Base-by-base conservation (phyloP, 108 stramenopile genomes). In the Cafeteria roenbergensis region DNA sequence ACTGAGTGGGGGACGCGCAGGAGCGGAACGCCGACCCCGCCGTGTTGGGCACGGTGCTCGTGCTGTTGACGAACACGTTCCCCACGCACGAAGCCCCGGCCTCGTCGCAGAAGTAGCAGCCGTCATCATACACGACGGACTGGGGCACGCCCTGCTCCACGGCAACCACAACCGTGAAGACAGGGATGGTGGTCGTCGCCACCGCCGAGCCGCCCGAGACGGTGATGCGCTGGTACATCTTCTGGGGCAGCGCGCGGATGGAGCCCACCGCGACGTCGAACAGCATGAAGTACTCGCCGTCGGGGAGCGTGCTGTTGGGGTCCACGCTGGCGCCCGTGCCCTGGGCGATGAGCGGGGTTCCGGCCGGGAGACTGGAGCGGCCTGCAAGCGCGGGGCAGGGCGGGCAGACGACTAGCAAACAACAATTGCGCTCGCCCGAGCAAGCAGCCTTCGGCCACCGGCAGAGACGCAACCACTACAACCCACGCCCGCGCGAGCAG, bases 91-190 rank as follows among this genome's bases (percentile, higher is more conserved):
- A 32, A 0, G 60, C 30, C 25, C 29, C 52, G 4, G 35, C 29
- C 0, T 29, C 53, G 27, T 69, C 68, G 28, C 65, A 67, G 65
- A 69, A 64, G 61, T 52, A 37, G 61, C 68, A 69, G 29, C 61
- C 68, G 27, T 69, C 61, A 42, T 69, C 68, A 27, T 33, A 69
- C 9, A 64, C 29, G 1, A 69, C 27, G 25, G 34, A 1, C 53
- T 12, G 2, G 2, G n/a, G 21, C 37, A 24, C n/a, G 21, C 59
- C 59, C 22, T 61, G 17, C 20, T 32, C 30, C 22, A 38, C 30
- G 24, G 2, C 2, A 22, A 61, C 24, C 21, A 61, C 20, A 3
- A n/a, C 59, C 2, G 59, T 61, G 36, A 32, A 27, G 29, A 61
- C 9, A n/a, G 17, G 17, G 59, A 26, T 24, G 20, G 2, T 3